A percentile compares a stretch with the other conserved stretches of the same genome.
Conservation (phyloP, 1,139 yeast species). For the Lipomyces yarrowii region DNA sequence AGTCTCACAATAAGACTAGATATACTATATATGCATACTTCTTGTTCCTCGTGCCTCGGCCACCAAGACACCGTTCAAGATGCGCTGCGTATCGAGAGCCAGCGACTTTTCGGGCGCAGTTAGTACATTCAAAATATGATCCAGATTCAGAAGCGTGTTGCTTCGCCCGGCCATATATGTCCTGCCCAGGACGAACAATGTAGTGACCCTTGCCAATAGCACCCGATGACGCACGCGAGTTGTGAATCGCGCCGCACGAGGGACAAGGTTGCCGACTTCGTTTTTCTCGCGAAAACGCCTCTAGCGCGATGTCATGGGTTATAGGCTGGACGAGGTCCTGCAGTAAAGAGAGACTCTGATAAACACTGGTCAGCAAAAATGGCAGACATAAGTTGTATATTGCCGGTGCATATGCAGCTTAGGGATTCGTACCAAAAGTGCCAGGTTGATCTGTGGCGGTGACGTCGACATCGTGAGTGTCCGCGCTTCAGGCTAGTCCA, state of each 20-base stretch:
- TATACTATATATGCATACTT: conserved; percentile 21
- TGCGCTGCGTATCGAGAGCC: conserved; percentile 94
- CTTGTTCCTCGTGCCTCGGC: conserved; percentile 42
- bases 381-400: not conserved
- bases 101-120: conserved; percentile 83
- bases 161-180: conserved; percentile 55
- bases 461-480: conserved; percentile 8
- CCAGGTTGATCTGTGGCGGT: conserved; percentile 16
- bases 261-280: conserved; percentile 29
- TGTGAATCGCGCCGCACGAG: conserved; percentile 28
- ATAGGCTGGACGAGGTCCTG: conserved; percentile 31
- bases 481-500: not conserved
- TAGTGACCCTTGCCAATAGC: conserved; percentile 23
- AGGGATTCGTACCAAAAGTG: conserved; percentile 8
- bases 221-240: conserved; percentile 18
- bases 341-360: conserved; percentile 28
- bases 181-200: conserved; percentile 37
- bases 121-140: conserved; percentile 70
- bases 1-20: not conserved
- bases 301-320: conserved; percentile 28
- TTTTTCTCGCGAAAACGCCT: conserved; percentile 28
- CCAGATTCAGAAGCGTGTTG: conserved; percentile 44
- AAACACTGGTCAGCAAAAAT: not conserved
- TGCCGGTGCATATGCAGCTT: not conserved
- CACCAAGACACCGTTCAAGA: conserved; percentile 80